Conservation (phyloP, 441 rosid species). For the Mallotus repandus region DNA sequence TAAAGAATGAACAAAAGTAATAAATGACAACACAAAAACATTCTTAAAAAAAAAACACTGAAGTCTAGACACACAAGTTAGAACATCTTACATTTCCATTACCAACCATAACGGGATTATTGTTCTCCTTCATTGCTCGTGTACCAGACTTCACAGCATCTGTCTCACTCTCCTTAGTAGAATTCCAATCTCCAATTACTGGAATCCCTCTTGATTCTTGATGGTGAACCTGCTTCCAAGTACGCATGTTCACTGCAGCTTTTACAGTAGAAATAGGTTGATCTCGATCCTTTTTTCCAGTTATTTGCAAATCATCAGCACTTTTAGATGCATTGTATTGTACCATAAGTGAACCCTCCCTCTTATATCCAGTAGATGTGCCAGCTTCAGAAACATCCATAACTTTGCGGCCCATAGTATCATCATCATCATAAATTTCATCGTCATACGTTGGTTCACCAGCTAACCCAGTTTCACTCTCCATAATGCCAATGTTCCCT, state of each 20-base stretch:
- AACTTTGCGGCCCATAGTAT: constrained; percentile 31
- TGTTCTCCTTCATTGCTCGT: constrained; percentile 42
- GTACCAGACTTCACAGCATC: constrained; percentile 33
- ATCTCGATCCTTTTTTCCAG: constrained; percentile 34
- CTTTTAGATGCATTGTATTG: constrained; percentile 37
- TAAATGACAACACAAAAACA: constrained; percentile 17
- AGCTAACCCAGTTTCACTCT: constrained; percentile 43
- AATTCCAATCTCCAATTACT: constrained; percentile 41
- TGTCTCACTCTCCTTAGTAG: constrained; percentile 35
- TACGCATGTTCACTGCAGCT: constrained; percentile 39
- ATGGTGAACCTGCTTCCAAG: constrained; percentile 47
- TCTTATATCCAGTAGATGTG: constrained; percentile 41
- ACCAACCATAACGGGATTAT: constrained; percentile 30
- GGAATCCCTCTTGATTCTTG: constrained; percentile 44
- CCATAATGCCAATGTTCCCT: constrained; percentile 33
- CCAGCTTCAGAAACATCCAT: constrained; percentile 35
- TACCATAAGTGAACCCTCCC: constrained; percentile 37
- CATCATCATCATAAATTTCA: constrained; percentile 47
- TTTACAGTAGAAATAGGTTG: constrained; percentile 39
- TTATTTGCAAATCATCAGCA: constrained; percentile 35
- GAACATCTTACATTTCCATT: constrained; percentile 66
- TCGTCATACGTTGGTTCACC: constrained; percentile 40
- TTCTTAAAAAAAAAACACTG: constrained; percentile 13
- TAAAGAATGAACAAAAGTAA: constrained; percentile 2
- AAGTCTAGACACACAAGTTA: neutral